These are phyloP conservation scores for Astraeus odoratus DNA, from an alignment of 768 basidiomycete genomes.

Conservation along the genomic window DNA sequence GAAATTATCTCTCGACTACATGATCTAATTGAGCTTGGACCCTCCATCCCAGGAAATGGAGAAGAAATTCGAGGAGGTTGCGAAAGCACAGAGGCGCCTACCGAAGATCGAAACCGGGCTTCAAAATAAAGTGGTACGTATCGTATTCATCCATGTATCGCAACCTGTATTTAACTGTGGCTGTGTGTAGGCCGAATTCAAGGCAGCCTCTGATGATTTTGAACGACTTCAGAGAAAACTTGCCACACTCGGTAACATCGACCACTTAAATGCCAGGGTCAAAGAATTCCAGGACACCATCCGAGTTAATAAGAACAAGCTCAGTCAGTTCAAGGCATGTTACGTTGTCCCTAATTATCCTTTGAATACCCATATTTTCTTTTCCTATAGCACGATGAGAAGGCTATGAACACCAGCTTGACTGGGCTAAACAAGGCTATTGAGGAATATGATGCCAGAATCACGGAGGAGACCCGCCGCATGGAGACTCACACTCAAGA, in stretches of 20 bases:
- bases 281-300: slow-evolving; percentile 34
- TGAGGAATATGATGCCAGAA: slow-evolving; percentile 34
- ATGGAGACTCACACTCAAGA: slow-evolving; percentile 52
- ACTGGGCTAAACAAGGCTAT: slow-evolving; percentile 28
- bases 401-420: slow-evolving; percentile 39
- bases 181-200: slow-evolving; percentile 26
- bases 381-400: slow-evolving; percentile 40
- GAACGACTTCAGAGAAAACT: slow-evolving; percentile 33
- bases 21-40: neutral
- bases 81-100: slow-evolving; percentile 30
- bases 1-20: neutral
- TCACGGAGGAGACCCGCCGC: slow-evolving; percentile 46
- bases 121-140: slow-evolving; percentile 32
- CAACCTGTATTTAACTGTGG: slow-evolving; percentile 1
- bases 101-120: slow-evolving; percentile 36
- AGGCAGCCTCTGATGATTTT: slow-evolving; percentile 30
- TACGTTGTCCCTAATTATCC: neutral
- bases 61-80: slow-evolving; percentile 35
- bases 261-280: slow-evolving; percentile 36
- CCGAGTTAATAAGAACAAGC: slow-evolving; percentile 36
- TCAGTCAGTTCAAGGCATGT: slow-evolving; percentile 42
- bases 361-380: slow-evolving; percentile 5
- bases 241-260: slow-evolving; percentile 38
- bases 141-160: neutral
- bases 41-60: slow-evolving; percentile 34